These are phyloP conservation scores for Backusella circina DNA, from an alignment of 192 early-diverging fungal species.

Conservation along the genomic window DNA sequence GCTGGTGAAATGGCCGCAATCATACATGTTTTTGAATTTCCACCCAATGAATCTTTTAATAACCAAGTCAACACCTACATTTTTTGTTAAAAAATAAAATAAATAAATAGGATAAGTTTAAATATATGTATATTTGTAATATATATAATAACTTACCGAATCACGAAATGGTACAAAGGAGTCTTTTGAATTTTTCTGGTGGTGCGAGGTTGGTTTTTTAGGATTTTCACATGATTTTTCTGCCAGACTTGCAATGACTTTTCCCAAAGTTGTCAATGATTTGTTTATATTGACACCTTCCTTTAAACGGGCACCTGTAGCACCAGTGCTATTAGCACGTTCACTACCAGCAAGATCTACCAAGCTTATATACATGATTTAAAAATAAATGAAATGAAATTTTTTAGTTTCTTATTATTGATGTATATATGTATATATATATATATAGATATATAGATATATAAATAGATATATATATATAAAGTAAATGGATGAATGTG, in stretches of 20 bases:
- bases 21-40: constrained; percentile 81
- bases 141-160: constrained; percentile 53
- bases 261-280: constrained; percentile 86
- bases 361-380: constrained; percentile 39
- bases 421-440: neutral
- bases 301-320: constrained; percentile 77
- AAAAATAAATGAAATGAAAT: neutral
- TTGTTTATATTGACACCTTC: constrained; percentile 98
- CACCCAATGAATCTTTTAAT: constrained; percentile 79
- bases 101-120: neutral
- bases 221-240: constrained; percentile 41
- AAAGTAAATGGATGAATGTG: neutral
- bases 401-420: neutral
- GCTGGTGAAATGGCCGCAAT: constrained; percentile 78
- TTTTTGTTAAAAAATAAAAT: neutral
- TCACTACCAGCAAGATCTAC: constrained; percentile 95
- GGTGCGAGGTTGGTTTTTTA: constrained; percentile 21
- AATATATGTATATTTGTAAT: neutral
- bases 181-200: constrained; percentile 33
- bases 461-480: neutral
- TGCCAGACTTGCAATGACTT: constrained; percentile 88
- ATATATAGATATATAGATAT: neutral
- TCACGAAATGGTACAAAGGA: constrained; percentile 86
- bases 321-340: constrained; percentile 81
- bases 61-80: constrained; percentile 73